Conservation (phyloP, 106 monocot species). For the Dioscorea dumetorum region DNA sequence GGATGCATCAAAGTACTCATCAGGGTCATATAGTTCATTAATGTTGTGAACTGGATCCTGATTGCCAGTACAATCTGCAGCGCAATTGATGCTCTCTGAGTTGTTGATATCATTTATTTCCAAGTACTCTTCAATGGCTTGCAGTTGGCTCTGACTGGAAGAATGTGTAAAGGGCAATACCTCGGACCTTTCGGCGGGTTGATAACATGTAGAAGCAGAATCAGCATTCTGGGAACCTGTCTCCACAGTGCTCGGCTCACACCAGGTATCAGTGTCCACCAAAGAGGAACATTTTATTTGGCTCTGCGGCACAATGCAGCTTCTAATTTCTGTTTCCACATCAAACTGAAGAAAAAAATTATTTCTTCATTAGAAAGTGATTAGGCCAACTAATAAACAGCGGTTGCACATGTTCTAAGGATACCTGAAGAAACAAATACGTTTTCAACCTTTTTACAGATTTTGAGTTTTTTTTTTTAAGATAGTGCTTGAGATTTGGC, state of each 20-base stretch:
- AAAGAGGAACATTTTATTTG: constrained; percentile 6
- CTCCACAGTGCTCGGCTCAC: not conserved
- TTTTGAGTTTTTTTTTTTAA: too few species aligned
- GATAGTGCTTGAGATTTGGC: too few species aligned
- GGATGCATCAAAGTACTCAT: constrained; percentile 45
- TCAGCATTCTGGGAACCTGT: constrained; percentile 10
- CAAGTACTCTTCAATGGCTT: constrained; percentile 47
- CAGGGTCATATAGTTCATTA: constrained; percentile 27
- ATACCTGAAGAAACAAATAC: too few species aligned
- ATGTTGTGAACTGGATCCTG: not conserved
- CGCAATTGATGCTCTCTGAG: constrained; percentile 5
- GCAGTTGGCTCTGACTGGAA: constrained; percentile 8
- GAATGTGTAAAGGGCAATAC: not conserved
- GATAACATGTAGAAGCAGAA: constrained; percentile 1
- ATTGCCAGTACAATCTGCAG: constrained; percentile 15
- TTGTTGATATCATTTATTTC: constrained; percentile 64
- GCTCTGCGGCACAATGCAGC: not conserved
- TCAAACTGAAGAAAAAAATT: constrained; percentile 20
- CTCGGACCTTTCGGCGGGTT: constrained; percentile 20
- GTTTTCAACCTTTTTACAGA: too few species aligned
- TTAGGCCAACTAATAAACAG: too few species aligned
- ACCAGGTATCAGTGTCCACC: constrained; percentile 4
- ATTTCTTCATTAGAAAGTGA: not conserved
- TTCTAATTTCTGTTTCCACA: constrained; percentile 10
- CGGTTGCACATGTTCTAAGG: too few species aligned